Evolutionary conservation across 2,329 filamentous ascomycete genomes (phyloP).

Genomic region (Botrytis byssoidea): DNA sequence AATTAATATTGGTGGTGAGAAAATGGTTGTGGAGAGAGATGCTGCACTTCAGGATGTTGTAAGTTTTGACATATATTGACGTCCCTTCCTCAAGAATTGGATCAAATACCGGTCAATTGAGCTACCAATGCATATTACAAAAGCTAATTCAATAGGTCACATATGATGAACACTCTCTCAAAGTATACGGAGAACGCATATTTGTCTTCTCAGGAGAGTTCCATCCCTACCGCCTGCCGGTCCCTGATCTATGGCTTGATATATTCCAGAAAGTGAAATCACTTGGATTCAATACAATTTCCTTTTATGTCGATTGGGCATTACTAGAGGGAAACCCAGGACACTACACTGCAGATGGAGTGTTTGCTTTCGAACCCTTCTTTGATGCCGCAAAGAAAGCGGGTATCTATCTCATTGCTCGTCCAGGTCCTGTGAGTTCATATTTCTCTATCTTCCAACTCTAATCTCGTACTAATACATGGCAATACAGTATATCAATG

Average conservation of each 20-base stretch:
- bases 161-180: constrained; percentile 63
- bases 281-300: constrained; percentile 75
- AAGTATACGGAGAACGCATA: constrained; percentile 60
- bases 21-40: constrained; percentile 50
- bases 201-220: constrained; percentile 64
- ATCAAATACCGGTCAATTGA: not conserved
- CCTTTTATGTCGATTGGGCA: constrained; percentile 79
- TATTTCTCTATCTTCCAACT: not conserved
- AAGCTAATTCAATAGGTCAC: constrained; percentile 44
- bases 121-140: not conserved
- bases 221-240: constrained; percentile 60
- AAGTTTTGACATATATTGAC: constrained; percentile 30
- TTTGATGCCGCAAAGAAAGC: constrained; percentile 71
- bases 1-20: constrained; percentile 46
- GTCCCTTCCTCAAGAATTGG: not conserved
- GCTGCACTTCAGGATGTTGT: constrained; percentile 56
- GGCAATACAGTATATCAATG: constrained; percentile 66
- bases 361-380: constrained; percentile 72
- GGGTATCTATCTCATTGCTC: constrained; percentile 73
- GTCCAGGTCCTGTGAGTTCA: constrained; percentile 36
- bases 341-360: constrained; percentile 65
- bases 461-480: not conserved
- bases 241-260: constrained; percentile 64
- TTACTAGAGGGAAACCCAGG: constrained; percentile 72
- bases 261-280: constrained; percentile 82